Evolutionary conservation across 2,329 filamentous ascomycete genomes (phyloP).

Genomic region (Diaporthe caulivora): DNA sequence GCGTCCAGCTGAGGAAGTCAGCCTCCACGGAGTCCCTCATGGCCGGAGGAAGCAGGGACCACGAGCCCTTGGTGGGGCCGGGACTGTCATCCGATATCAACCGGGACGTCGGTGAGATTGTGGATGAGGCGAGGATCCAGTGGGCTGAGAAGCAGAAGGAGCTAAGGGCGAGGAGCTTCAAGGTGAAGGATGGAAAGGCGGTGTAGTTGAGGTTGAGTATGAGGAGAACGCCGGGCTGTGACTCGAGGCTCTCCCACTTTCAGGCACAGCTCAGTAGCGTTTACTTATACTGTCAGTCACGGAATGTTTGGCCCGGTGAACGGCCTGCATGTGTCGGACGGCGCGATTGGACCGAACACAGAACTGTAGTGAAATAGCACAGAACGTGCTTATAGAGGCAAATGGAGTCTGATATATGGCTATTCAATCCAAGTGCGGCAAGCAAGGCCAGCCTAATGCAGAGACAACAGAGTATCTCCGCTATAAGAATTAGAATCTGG

Average conservation of each 20-base stretch:
- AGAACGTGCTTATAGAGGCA: background rate
- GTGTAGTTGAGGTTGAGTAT: slow-evolving; percentile 5
- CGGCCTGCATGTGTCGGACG: background rate
- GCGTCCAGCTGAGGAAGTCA: slow-evolving; percentile 48
- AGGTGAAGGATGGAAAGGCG: slow-evolving; percentile 22
- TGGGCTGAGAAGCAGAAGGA: slow-evolving; percentile 68
- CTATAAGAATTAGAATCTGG: too few species aligned
- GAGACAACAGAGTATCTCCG: too few species aligned
- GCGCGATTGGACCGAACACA: background rate
- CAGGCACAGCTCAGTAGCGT: background rate
- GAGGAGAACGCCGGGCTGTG: too few species aligned
- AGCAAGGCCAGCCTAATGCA: too few species aligned
- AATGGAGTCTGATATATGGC: background rate
- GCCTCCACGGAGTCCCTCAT: slow-evolving; percentile 69
- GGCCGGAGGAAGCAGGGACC: slow-evolving; percentile 45
- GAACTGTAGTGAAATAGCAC: background rate
- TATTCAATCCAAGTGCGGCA: too few species aligned
- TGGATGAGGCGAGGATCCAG: slow-evolving; percentile 80
- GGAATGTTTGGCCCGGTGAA: background rate
- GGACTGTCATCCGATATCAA: slow-evolving; percentile 84
- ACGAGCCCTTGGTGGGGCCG: slow-evolving; percentile 80
- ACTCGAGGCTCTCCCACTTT: background rate
- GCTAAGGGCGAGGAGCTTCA: slow-evolving; percentile 24
- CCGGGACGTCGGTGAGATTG: slow-evolving; percentile 81
- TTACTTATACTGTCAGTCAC: background rate